Percentiles rank a stretch among this genome's conserved stretches.
phyloP scores from a whole-genome alignment of 1,139 yeast species.

The Kodamaea fungicola region DNA sequence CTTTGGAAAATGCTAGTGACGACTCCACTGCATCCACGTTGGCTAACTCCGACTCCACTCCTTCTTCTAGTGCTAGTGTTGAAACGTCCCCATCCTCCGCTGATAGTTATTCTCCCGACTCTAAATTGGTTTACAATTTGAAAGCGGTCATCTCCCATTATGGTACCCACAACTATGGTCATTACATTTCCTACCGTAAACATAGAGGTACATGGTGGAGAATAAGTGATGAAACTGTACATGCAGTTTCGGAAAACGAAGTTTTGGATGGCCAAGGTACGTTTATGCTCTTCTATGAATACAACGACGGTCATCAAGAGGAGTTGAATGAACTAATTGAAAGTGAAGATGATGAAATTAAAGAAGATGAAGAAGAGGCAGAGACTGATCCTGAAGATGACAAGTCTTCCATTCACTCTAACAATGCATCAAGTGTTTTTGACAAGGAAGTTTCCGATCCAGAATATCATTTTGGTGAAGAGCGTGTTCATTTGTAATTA shows the following conservation, averaged over 20 bases:
- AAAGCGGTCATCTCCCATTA: conserved; percentile 87
- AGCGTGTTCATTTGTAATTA: conserved; percentile 13
- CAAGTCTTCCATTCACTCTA: conserved; percentile 4
- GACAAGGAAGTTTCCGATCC: conserved; percentile 7
- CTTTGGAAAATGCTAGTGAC: neutral
- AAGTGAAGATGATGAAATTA: conserved; percentile 31
- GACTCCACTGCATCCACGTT: conserved; percentile 1
- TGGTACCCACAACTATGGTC: conserved; percentile 95
- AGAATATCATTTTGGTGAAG: conserved; percentile 12
- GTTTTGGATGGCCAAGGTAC: conserved; percentile 83
- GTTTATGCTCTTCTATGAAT: conserved; percentile 87
- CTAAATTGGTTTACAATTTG: conserved; percentile 57
- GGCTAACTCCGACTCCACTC: neutral
- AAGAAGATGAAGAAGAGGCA: conserved; percentile 15
- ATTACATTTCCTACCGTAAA: conserved; percentile 82
- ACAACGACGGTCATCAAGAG: conserved; percentile 36
- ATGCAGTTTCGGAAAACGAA: conserved; percentile 73
- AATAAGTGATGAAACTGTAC: conserved; percentile 84
- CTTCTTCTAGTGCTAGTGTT: neutral
- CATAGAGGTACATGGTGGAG: conserved; percentile 91
- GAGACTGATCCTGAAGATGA: conserved; percentile 8
- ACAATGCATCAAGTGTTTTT: conserved; percentile 3
- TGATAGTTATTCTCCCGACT: conserved; percentile 9
- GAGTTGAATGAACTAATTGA: conserved; percentile 30
- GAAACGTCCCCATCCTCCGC: conserved; percentile 1